Evolutionary conservation across 805 yeast species (phyloP), one percentile per base, ranked within the genome.

Genomic region (Wickerhamiella nectarea): DNA sequence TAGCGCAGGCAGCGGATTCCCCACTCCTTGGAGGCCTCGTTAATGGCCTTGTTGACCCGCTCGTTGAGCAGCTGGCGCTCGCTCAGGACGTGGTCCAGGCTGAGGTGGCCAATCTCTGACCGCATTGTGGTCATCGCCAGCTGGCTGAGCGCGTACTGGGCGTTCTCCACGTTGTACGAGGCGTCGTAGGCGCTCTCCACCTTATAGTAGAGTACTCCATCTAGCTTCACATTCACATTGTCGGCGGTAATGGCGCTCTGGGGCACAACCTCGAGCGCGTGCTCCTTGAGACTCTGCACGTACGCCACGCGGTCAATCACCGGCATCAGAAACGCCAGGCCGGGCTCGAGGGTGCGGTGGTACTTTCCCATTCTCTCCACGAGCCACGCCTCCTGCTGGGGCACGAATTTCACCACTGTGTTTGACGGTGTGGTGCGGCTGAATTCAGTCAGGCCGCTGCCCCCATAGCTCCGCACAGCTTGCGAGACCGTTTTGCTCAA

Each of bases 331-430:
- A 83, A 59, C 1, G 91, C 85, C 29, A 82, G 64, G 11, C 94
- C 94, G 0, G 94, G 94, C 33, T 75, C 70, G 47, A 84, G 67
- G 18, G 75, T 71, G 41, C 75, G 56, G 51, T 76, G 71, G 66
- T 81, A 83, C 57, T 79, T 80, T 25, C 94, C 94, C 94, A 83
- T 83, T 49, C 94, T 68, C 61, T 83, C 94, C 15, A 83, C 94
- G 15, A 83, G 75, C 86, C 91, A 83, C 2, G 94, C 94, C 17
- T 83, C 78, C 61, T 83, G 93, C 59, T 84, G 94, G 1, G 94
- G 94, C 12, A 83, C 94, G 58, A 83, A 83, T 52, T 82, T 67
- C 33, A 81, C 61, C 4, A 80, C 60, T 2, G 91, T 81, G 60
- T 81, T 81, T 14, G 84, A 65, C n/a, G 93, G 93, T 43, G 42